phyloP scores from a whole-genome alignment of 2,329 filamentous ascomycete genomes.

The Colletotrichum zoysiae region DNA sequence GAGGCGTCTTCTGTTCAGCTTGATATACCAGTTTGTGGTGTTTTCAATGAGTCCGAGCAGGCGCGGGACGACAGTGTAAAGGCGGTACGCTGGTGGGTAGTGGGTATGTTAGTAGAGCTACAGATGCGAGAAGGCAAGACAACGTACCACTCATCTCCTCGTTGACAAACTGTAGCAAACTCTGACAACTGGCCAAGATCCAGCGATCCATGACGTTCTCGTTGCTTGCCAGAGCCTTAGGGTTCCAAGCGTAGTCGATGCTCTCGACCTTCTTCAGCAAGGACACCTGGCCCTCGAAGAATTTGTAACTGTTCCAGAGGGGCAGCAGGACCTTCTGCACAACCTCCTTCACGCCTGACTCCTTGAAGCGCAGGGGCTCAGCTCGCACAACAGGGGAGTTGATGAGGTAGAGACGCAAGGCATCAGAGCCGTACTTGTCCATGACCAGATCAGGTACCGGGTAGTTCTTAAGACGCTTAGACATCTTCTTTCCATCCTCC shows the following conservation, averaged over 20 bases:
- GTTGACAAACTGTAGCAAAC: constrained; percentile 90
- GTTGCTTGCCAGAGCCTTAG: constrained; percentile 79
- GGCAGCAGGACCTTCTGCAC: constrained; percentile 91
- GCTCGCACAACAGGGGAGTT: constrained; percentile 95
- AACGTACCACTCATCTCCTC: constrained; percentile 84
- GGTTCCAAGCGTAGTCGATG: constrained; percentile 83
- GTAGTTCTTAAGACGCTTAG: constrained; percentile 96
- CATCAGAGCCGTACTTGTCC: constrained; percentile 90
- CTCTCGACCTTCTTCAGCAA: constrained; percentile 88
- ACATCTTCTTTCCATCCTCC: constrained; percentile 99
- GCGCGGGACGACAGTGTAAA: constrained; percentile 92
- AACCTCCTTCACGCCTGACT: constrained; percentile 92
- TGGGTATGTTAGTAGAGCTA: constrained; percentile 3
- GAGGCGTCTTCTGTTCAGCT: constrained; percentile 90
- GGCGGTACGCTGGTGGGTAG: constrained; percentile 69
- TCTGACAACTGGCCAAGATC: constrained; percentile 94
- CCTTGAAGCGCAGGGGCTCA: constrained; percentile 91
- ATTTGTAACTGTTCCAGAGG: constrained; percentile 97
- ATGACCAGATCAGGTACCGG: constrained; percentile 88
- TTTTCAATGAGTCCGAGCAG: constrained; percentile 89
- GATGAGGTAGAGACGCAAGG: constrained; percentile 93
- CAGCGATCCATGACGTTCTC: constrained; percentile 96
- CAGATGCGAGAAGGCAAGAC: too few species aligned
- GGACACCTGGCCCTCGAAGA: constrained; percentile 90
- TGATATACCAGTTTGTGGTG: constrained; percentile 99